Percentiles rank a stretch among this genome's conserved stretches.
These are phyloP conservation scores for Boletus sensibilis DNA, from an alignment of 768 basidiomycete genomes.

Conservation along the genomic window DNA sequence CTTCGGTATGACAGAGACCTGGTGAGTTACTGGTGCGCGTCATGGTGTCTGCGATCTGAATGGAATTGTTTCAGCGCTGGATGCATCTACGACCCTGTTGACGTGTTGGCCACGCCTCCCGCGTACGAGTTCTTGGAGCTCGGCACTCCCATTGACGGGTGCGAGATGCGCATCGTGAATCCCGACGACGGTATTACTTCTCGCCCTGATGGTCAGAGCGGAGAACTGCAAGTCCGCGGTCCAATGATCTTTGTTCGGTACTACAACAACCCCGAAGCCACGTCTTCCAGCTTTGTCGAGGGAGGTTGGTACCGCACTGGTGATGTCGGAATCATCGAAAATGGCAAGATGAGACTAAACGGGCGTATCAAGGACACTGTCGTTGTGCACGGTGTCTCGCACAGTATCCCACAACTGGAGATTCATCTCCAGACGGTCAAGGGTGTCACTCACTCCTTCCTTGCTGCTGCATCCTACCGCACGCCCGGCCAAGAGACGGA, in stretches of 20 bases:
- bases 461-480: conserved; percentile 38
- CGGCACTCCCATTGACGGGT: conserved; percentile 30
- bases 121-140: conserved; percentile 39
- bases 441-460: conserved; percentile 32
- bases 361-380: conserved; percentile 3
- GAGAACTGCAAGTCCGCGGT: conserved; percentile 2
- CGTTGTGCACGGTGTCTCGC: background rate
- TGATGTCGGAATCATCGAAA: conserved; percentile 44
- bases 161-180: conserved; percentile 37
- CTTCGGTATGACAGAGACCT: conserved; percentile 42
- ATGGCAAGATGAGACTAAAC: conserved; percentile 28
- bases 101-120: conserved; percentile 19
- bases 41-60: background rate
- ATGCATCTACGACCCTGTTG: conserved; percentile 38
- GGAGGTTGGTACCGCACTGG: conserved; percentile 64
- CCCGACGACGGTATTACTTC: conserved; percentile 27
- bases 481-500: conserved; percentile 38
- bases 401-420: conserved; percentile 26
- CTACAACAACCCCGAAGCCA: background rate
- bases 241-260: conserved; percentile 1
- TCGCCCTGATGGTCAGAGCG: conserved; percentile 13
- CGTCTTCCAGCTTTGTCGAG: conserved; percentile 39
- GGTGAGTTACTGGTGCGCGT: conserved; percentile 18
- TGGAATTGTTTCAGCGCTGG: conserved; percentile 29
- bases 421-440: conserved; percentile 38